Evolutionary conservation across 1,139 yeast species (phyloP).

Genomic region (Saccharomyces pastorianus): DNA sequence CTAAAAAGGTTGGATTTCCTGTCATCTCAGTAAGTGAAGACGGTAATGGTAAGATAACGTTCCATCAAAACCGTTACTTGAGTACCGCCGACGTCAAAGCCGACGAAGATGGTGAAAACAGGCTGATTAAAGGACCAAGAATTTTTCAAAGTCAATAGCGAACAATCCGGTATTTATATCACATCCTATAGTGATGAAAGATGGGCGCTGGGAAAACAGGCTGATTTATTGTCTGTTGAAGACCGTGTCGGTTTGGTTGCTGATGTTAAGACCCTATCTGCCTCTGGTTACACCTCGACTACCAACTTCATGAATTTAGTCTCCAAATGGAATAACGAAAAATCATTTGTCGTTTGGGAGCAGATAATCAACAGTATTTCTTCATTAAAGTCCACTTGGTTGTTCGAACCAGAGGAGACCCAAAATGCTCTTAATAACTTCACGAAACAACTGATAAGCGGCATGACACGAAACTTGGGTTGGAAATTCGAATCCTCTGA

Average conservation of each 20-base stretch:
- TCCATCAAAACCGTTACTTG: constrained; percentile 68
- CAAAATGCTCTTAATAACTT: constrained; percentile 53
- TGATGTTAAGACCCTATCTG: constrained; percentile 66
- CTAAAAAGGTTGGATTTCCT: constrained; percentile 76
- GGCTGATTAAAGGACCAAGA: constrained; percentile 38
- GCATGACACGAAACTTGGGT: constrained; percentile 55
- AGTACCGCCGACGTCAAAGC: constrained; percentile 70
- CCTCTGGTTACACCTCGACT: constrained; percentile 66
- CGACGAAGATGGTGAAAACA: too few species aligned
- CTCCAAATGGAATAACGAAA: constrained; percentile 59
- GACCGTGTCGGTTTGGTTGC: constrained; percentile 84
- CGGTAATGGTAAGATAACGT: constrained; percentile 37
- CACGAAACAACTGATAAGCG: constrained; percentile 50
- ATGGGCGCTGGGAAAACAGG: constrained; percentile 67
- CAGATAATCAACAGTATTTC: constrained; percentile 52
- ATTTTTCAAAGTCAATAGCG: constrained; percentile 73
- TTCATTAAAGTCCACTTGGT: constrained; percentile 57
- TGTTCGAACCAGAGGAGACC: constrained; percentile 54
- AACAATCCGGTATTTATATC: constrained; percentile 78
- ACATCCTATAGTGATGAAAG: constrained; percentile 70
- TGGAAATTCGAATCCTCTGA: constrained; percentile 60
- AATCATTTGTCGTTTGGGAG: constrained; percentile 72
- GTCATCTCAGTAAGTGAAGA: constrained; percentile 53
- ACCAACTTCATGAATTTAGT: constrained; percentile 57
- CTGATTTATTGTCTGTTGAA: constrained; percentile 66